These are phyloP conservation scores for Bolboschoenus planiculmis DNA, from an alignment of 176 grass and related monocot genomes.

Conservation along the genomic window DNA sequence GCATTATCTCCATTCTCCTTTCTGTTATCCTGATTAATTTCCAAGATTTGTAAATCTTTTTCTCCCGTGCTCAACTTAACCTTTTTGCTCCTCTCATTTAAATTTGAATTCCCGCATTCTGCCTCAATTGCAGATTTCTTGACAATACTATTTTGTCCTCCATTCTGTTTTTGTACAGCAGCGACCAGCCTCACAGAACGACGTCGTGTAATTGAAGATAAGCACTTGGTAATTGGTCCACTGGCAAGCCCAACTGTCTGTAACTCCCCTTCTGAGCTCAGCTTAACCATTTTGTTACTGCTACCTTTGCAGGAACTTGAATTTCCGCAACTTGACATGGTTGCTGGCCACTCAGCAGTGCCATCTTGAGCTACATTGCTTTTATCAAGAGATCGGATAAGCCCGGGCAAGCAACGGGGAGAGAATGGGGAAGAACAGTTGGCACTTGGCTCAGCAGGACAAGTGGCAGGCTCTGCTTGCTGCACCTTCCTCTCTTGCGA, in stretches of 20 bases:
- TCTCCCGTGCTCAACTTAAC: background rate
- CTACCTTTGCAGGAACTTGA: background rate
- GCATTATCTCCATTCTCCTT: conserved; percentile 5
- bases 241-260: background rate
- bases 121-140: background rate
- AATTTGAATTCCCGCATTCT: background rate
- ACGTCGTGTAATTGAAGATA: background rate
- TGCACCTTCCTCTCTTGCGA: background rate
- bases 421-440: background rate
- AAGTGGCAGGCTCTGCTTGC: background rate
- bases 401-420: background rate
- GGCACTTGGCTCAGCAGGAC: background rate
- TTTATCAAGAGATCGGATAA: background rate
- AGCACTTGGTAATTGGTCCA: background rate
- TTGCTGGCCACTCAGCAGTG: background rate
- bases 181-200: background rate
- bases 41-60: background rate
- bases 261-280: background rate
- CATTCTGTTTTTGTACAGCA: background rate
- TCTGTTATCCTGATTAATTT: background rate
- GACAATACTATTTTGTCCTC: background rate
- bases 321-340: background rate
- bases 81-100: conserved; percentile 5
- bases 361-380: background rate
- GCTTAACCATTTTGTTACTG: background rate